Base-by-base conservation (phyloP, 2,329 filamentous ascomycete species). In the Trichophyton schoenleinii region DNA sequence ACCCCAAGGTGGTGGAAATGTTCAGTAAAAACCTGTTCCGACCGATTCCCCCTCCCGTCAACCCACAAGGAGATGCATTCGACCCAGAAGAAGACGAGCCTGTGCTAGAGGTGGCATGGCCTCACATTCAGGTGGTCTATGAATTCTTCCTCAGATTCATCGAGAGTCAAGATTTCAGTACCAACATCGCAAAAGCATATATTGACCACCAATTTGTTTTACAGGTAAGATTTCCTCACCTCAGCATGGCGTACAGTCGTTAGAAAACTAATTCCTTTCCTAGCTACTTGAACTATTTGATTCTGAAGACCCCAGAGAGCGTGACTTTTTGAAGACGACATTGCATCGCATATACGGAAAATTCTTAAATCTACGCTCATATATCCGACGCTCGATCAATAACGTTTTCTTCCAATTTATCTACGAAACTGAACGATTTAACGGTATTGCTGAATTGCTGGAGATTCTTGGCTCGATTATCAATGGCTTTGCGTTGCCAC, bases 391-490 rank as follows among this genome's bases (percentile, higher is more conserved):
- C 69, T 99, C 94, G 61, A 99, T 99, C 82, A 99, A 99, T 83
- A 97, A 99, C 71, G 94, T 99, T 69, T 99, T 99, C 79, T 99
- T 99, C 82, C 94, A 99, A 72, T 99, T 99, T 75, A 91, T 91
- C 63, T 99, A 99, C 73, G 94, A 99, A 76, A 99, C 94, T 3
- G 94, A 99, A 75, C 84, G 94, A 63, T 97, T 99, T 79, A 99
- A 99, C 69, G 94, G 94, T 60, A 96, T 99, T 70, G 94, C 94
- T 2, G 94, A 99, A 74, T 80, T 99, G 34, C 81, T 99, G 41
- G 94, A 99, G 73, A 99, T 99, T 67, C 80, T 99, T 59, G 94
- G 94, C 34, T 97, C 94, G 66, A 99, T 99, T 71, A 99, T 99
- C 80, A 99, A 99, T 73, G 94, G 94, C 53, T 99, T 99, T 72